phyloP scores from a whole-genome alignment of 2,329 filamentous ascomycete genomes.

The Xylariaceae sp. region DNA sequence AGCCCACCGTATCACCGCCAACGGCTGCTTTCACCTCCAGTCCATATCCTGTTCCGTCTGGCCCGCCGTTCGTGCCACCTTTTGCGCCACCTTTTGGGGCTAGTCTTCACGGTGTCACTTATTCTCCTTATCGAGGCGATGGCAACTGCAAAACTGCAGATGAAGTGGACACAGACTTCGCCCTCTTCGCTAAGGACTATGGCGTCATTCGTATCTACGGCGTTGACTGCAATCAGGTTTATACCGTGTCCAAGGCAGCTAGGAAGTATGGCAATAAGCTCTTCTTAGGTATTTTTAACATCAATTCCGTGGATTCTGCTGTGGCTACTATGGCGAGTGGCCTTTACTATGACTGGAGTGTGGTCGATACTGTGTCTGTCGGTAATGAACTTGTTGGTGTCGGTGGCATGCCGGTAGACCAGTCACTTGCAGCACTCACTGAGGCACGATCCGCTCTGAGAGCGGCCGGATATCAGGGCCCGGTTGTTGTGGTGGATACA shows the following conservation, averaged over 20 bases:
- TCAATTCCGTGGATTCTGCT: constrained; percentile 52
- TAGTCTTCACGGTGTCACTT: constrained; percentile 42
- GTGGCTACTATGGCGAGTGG: constrained; percentile 58
- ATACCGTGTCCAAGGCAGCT: constrained; percentile 58
- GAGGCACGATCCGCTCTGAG: constrained; percentile 56
- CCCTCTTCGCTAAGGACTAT: constrained; percentile 49
- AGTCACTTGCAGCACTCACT: constrained; percentile 56
- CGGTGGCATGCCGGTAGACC: constrained; percentile 47
- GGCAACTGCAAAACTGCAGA: constrained; percentile 62
- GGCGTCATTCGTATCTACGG: constrained; percentile 72
- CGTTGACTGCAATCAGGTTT: constrained; percentile 70
- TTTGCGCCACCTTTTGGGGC: constrained; percentile 14
- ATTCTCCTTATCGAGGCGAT: constrained; percentile 48
- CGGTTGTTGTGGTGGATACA: constrained; percentile 77
- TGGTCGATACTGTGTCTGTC: constrained; percentile 67
- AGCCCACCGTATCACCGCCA: not conserved
- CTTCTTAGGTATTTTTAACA: constrained; percentile 70
- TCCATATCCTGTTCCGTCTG: constrained; percentile 8
- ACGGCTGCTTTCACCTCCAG: constrained; percentile 2
- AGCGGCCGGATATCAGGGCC: constrained; percentile 62
- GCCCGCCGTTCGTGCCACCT: constrained; percentile 20
- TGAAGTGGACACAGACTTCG: constrained; percentile 63
- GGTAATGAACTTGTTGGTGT: constrained; percentile 79
- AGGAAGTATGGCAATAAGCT: constrained; percentile 63
- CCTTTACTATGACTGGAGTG: constrained; percentile 60